Evolutionary conservation across 2,329 filamentous ascomycete species (phyloP), one percentile per base, ranked within the genome.

Genomic region (Aspergillus hortae): DNA sequence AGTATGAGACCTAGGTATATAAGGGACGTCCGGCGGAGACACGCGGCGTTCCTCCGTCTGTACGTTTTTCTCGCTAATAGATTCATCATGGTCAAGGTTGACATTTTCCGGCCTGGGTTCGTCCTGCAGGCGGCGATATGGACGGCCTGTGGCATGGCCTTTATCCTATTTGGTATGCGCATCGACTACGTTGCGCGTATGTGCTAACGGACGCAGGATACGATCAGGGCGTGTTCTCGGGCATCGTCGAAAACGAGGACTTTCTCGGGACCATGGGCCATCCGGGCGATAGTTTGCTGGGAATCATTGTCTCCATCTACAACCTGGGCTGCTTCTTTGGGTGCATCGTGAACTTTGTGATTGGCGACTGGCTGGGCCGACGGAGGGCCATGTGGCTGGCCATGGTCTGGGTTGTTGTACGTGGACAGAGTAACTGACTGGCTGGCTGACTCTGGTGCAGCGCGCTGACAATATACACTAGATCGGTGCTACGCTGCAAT

Each of bases 141-240:
- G 56, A 21, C 44, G n/a, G 53, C 58, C 2, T 61, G 58, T 42
- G 55, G 59, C 12, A 58, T 64, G 56, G 61, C 62, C 1, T 64
- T 63, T 47, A 63, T 64, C 17, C 54, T 64, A 15, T 64, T 64
- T 23, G 60, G 61, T 62, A 56, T 30, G 11, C 15, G 35, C 27
- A 10, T 30, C 6, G 35, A 38, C 4, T 38, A 5, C 15, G 35
- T 14, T 10, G 15, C 35, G 11, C 12, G 40, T 1, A 12, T 21
- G 23, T 7, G 23, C 11, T 44, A 19, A 49, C 30, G 15, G 15
- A 6, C 21, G 10, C 17, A 67, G 76, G 75, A 1, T 79, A 79
- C 36, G 77, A 79, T 19, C 76, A 79, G 54, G 77, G 76, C 36
- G 75, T 78, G 0, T 78, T 79, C 55, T 70, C 72, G 2, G 75